A percentile compares a stretch with the other conserved stretches of the same genome.
phyloP scores from a whole-genome alignment of 495 filamentous ascomycete genomes.

The Talaromyces adpressus region DNA sequence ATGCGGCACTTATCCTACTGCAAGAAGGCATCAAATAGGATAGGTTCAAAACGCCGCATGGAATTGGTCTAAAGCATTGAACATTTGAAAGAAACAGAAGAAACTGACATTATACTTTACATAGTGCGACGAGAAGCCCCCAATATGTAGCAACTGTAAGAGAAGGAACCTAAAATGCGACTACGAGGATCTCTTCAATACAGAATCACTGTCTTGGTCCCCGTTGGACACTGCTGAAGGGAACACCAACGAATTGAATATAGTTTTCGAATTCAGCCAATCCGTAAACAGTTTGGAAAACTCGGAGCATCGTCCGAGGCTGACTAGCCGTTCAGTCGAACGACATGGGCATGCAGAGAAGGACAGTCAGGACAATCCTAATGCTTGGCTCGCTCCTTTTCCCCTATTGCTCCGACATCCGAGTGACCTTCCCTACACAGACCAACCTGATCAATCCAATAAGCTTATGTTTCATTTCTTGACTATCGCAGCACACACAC shows the following conservation, averaged over 20 bases:
- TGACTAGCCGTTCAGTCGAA: not conserved
- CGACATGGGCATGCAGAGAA: not conserved
- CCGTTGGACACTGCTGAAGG: not conserved
- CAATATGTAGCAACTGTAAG: constrained; percentile 7
- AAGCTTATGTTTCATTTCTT: constrained; percentile 6
- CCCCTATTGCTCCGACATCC: not conserved
- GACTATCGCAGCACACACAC: constrained; percentile 1
- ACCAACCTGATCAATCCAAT: constrained; percentile 1
- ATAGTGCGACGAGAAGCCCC: constrained; percentile 6
- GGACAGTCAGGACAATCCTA: not conserved
- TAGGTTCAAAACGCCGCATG: not conserved
- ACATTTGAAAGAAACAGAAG: not conserved
- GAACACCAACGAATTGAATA: not conserved
- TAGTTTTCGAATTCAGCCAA: constrained; percentile 9
- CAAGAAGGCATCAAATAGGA: not conserved
- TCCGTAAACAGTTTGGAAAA: not conserved
- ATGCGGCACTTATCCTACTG: not conserved
- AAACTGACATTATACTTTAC: not conserved
- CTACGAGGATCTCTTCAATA: constrained; percentile 4
- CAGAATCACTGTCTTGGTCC: not conserved
- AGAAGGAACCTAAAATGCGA: constrained; percentile 8
- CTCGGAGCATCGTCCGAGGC: not conserved
- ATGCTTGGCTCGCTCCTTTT: not conserved
- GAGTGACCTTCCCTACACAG: not conserved
- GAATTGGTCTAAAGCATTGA: not conserved